Evolutionary conservation across 2,329 filamentous ascomycete species (phyloP).

Genomic region (Kalmusia sp.): DNA sequence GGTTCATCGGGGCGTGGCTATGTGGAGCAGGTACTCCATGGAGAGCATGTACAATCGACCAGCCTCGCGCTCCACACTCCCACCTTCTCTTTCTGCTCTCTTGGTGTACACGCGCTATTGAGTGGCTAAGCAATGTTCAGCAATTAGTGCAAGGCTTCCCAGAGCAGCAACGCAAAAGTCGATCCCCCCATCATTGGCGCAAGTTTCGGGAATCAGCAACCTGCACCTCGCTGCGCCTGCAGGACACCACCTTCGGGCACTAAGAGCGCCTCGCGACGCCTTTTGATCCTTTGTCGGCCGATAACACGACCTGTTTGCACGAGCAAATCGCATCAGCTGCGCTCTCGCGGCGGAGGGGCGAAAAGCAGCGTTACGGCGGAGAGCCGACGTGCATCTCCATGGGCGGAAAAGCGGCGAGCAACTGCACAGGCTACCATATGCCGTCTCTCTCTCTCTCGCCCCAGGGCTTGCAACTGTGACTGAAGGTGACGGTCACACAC

Average conservation of each 20-base stretch:
- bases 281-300: slow-evolving; percentile 35
- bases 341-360: not conserved
- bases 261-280: slow-evolving; percentile 34
- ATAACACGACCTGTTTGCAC: too few relatives aligned
- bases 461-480: too few relatives aligned
- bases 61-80: not conserved
- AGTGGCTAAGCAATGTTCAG: slow-evolving; percentile 3
- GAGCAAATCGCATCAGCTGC: not conserved
- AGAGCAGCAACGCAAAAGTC: slow-evolving; percentile 27
- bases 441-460: slow-evolving; percentile 8
- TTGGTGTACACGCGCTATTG: slow-evolving; percentile 4
- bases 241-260: slow-evolving; percentile 28
- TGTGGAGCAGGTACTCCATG: too few relatives aligned
- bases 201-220: slow-evolving; percentile 28
- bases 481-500: slow-evolving; percentile 7
- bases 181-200: slow-evolving; percentile 28
- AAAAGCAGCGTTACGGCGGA: not conserved
- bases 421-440: not conserved
- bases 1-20: too few relatives aligned
- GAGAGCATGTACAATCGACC: too few relatives aligned
- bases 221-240: slow-evolving; percentile 20
- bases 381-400: not conserved
- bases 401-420: slow-evolving; percentile 15
- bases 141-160: slow-evolving; percentile 14
- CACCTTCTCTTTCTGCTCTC: slow-evolving; percentile 6